Base-by-base conservation (phyloP, 257 asterid genomes). In the Nicotiana noctiflora region DNA sequence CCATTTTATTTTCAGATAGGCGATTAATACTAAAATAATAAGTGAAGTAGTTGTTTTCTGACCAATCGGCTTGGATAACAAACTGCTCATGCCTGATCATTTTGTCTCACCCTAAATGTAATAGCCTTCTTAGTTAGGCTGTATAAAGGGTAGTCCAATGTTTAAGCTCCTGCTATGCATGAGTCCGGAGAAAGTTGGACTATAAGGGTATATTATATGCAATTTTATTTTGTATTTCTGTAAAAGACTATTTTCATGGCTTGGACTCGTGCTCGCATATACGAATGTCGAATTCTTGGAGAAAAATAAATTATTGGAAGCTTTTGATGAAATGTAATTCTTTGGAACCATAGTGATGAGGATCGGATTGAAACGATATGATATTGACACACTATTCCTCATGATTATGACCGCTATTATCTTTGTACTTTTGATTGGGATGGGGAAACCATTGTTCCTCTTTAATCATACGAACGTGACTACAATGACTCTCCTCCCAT, bases 161-260 rank as follows among this genome's bases (percentile, higher is more conserved):
- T n/a, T n/a, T 37, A 6, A 37, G 8, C 2, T 34, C 0, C 44
- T 0, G 2, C 2, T 34, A 34, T 34, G 7, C 40, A 2, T 0
- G 9, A 6, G 2, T 6, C 6, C 2, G 1, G 0, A 0, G 7
- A 37, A 0, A 1, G 8, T 1, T 37, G 46, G 2, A 34, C 0
- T 0, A 37, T 37, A 37, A 37, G 9, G 2, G 46, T 37, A 0
- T 1, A 7, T 37, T 37, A 2, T 7, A 7, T 2, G 2, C 2
- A 7, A 0, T 6, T 0, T 37, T 37, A 37, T 2, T 0, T 0
- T 37, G 2, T 0, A 37, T 37, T 37, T 37, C 0, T 37, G 2
- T 0, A 37, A 7, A 0, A 6, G 0, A 2, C 0, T 1, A 0
- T 37, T 37, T 37, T 0, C 46, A 37, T 0, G 44, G 10, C 2